These are phyloP conservation scores for Claviceps citrina DNA, from an alignment of 2,329 filamentous ascomycete genomes.

Conservation along the genomic window DNA sequence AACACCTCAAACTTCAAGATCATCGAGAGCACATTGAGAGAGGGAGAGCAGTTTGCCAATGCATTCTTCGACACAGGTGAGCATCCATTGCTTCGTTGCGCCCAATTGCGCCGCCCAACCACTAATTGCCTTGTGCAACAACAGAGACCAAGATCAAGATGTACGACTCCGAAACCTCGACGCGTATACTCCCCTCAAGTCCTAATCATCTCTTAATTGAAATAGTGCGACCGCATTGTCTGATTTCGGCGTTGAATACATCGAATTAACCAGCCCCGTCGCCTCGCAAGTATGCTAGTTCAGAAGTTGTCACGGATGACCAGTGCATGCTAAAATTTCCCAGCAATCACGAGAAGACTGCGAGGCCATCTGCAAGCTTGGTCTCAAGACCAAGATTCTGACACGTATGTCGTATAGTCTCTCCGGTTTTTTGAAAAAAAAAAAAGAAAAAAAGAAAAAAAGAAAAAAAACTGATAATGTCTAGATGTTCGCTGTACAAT, in stretches of 20 bases:
- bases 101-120: background rate
- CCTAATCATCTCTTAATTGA: background rate
- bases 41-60: slow-evolving; percentile 73
- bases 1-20: slow-evolving; percentile 10
- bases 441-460: too few relatives aligned
- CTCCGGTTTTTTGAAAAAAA: too few relatives aligned
- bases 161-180: background rate
- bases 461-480: background rate
- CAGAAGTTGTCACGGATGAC: background rate
- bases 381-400: slow-evolving; percentile 45
- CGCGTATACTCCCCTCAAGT: background rate
- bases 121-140: background rate
- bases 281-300: slow-evolving; percentile 23
- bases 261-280: slow-evolving; percentile 69
- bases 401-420: slow-evolving; percentile 11
- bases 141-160: slow-evolving; percentile 39
- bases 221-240: slow-evolving; percentile 7
- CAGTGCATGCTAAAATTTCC: slow-evolving; percentile 24
- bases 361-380: slow-evolving; percentile 85
- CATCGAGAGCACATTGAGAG: slow-evolving; percentile 17
- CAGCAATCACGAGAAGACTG: slow-evolving; percentile 77
- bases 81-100: background rate
- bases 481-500: slow-evolving; percentile 13
- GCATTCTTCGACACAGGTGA: slow-evolving; percentile 53
- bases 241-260: slow-evolving; percentile 13